Percentiles rank a stretch among this genome's conserved stretches.
These are phyloP conservation scores for Galerina sulciceps DNA, from an alignment of 768 basidiomycete genomes.

Conservation along the genomic window DNA sequence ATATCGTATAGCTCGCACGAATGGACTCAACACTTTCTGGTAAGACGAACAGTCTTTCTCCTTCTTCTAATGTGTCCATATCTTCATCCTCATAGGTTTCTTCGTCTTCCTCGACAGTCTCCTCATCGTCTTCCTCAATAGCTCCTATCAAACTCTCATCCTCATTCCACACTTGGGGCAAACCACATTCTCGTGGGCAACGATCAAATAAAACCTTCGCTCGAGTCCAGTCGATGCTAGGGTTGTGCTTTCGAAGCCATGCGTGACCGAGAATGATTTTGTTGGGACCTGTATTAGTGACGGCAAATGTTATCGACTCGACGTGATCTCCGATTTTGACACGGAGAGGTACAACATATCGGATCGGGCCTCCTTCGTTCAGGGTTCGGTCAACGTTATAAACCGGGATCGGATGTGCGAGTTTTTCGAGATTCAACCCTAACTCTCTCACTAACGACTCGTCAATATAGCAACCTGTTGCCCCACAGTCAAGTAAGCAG, in stretches of 20 bases:
- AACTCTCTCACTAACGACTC: neutral
- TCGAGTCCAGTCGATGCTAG: slow-evolving; percentile 17
- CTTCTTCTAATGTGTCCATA: slow-evolving; percentile 8
- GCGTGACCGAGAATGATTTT: slow-evolving; percentile 23
- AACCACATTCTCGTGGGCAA: slow-evolving; percentile 2
- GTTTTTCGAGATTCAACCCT: neutral
- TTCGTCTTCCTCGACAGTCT: neutral
- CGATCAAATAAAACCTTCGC: slow-evolving; percentile 14
- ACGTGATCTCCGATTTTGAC: slow-evolving; percentile 21
- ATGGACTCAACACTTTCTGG: slow-evolving; percentile 2
- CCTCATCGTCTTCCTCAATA: neutral
- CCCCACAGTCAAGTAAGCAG: slow-evolving; percentile 12
- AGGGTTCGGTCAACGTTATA: slow-evolving; percentile 24
- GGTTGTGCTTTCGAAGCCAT: slow-evolving; percentile 27
- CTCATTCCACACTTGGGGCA: neutral
- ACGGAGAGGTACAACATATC: slow-evolving; percentile 19
- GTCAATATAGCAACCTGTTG: slow-evolving; percentile 15
- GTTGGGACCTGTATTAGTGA: slow-evolving; percentile 24
- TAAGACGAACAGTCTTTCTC: slow-evolving; percentile 9
- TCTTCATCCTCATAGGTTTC: slow-evolving; percentile 6
- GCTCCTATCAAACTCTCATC: neutral
- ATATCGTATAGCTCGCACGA: neutral
- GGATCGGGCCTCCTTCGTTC: slow-evolving; percentile 23
- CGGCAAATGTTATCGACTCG: slow-evolving; percentile 20
- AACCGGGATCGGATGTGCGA: slow-evolving; percentile 16